Evolutionary conservation across 179 eudicot species (phyloP), one percentile per base, ranked within the genome.

Genomic region (Vitellaria paradoxa): DNA sequence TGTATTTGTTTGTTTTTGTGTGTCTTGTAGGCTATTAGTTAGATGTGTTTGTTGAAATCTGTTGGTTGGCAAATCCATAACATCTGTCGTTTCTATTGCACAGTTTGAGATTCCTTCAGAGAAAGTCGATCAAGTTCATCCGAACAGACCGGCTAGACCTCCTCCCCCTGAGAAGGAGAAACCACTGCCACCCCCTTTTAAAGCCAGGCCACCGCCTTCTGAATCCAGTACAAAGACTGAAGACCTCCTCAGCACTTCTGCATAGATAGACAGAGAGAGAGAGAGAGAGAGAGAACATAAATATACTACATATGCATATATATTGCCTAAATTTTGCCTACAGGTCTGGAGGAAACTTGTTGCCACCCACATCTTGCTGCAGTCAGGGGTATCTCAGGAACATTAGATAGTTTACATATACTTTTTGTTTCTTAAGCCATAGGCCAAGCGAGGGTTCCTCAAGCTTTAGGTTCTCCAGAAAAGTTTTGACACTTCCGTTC

Each of bases 21-120:
- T 50, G 1, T 17, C 13, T 57, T 18, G 26, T n/a, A 46, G 17
- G 15, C 6, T 42, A 17, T 47, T 18, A 14, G 20, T 15, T 62
- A 74, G 47, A 10, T 60, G 26, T 9, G 30, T 2, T 21, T 42
- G 15, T n/a, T 23, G 1, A 9, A 12, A 20, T 71, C n/a, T 66
- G 59, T 57, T 77, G n/a, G 52, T 24, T 57, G 20, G 9, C 18
- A 67, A 37, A 53, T 13, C 10, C 47, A 68, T 52, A 8, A 5
- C 55, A 23, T 62, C 45, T 26, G 8, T 72, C 3, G 10, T 59
- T 18, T 72, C 66, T 56, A 42, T 56, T 86, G 88, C 37, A 30
- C 97, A 93, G 99, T 93, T 90, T 86, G 93, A 93, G 45, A 81
- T 91, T 80, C 93, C 98, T 37, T 73, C 83, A 30, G 87, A 93